phyloP scores from a whole-genome alignment of 73 alveolate genomes.

The Blepharisma japonicum region DNA sequence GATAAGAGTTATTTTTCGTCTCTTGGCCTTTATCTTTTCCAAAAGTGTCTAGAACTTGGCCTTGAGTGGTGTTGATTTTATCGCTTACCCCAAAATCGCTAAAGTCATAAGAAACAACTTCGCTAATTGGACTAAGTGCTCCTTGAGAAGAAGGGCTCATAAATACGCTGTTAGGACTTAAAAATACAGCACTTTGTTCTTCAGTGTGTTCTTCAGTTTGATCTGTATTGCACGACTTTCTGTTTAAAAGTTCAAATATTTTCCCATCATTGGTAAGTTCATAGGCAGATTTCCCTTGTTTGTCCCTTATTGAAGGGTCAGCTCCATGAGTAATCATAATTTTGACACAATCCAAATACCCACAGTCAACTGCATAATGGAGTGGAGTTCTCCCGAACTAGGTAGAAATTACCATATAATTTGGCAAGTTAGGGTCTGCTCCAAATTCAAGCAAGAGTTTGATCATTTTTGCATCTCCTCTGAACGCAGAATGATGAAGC shows the following conservation, averaged over 20 bases:
- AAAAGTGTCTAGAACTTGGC: neutral
- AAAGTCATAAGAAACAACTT: neutral
- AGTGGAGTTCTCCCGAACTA: slow-evolving; percentile 62
- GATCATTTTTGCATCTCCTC: slow-evolving; percentile 71
- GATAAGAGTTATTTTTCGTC: neutral
- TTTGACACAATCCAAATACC: slow-evolving; percentile 60
- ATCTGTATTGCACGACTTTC: neutral
- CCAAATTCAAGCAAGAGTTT: slow-evolving; percentile 58
- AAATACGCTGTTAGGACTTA: neutral
- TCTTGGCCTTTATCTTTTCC: neutral
- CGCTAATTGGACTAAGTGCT: slow-evolving; percentile 16
- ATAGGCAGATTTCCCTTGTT: slow-evolving; percentile 28
- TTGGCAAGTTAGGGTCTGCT: slow-evolving; percentile 56
- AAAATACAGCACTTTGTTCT: neutral
- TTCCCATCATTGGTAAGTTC: neutral
- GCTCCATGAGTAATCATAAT: slow-evolving; percentile 53
- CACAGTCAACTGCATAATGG: slow-evolving; percentile 66
- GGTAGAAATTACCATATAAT: slow-evolving; percentile 31
- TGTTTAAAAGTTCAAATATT: neutral
- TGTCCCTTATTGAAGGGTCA: slow-evolving; percentile 47
- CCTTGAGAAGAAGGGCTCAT: neutral
- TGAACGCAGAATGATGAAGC: slow-evolving; percentile 81
- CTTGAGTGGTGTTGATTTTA: neutral
- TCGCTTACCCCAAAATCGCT: neutral
- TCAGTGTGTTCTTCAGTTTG: neutral